Evolutionary conservation across 2,329 filamentous ascomycete species (phyloP), one percentile per base, ranked within the genome.

Genomic region (Tolypocladium tundrense): DNA sequence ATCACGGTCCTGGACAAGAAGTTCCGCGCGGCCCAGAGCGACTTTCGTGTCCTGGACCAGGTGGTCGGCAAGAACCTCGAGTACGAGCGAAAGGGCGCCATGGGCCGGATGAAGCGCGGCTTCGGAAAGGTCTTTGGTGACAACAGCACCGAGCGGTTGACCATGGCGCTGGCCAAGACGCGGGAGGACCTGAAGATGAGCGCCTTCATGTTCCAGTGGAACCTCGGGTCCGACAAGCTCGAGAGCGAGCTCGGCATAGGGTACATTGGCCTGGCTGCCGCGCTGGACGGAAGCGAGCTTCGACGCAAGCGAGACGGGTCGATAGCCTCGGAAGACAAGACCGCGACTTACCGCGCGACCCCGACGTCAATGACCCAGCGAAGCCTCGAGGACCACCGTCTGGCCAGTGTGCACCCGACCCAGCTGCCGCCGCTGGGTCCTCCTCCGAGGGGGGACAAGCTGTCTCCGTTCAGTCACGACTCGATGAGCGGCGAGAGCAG

Each of bases 191-290:
- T 88, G 54, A 80, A 79, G 63, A 84, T 87, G 76, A 86, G 83
- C 65, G 80, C 83, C 9, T 75, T 84, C 51, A 79, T 86, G 64
- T 84, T 88, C 68, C 80, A 86, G 62, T 88, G 85, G 84, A 83
- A 80, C 24, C 73, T 88, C 4, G 84, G 83, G 10, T 77, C 77
- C 37, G 76, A 77, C 24, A 82, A 79, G 66, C 79, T 81, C 19
- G 83, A 87, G 62, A 79, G 79, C 19, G 78, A 83, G 14, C 77
- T 83, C 48, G 84, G 84, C 21, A 86, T 87, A 52, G 86, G 86
- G 50, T 89, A 87, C 65, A 85, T 84, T 1, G 84, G 84, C 5
- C 76, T 89, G 9, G 81, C 83, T 1, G 85, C 85, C 11, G 85
- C 85, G 3, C 76, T 88, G 13, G 82, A 86, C 51, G 67, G 66